phyloP scores from a whole-genome alignment of 2,329 filamentous ascomycete species.

The Paecilomyces fulvus region DNA sequence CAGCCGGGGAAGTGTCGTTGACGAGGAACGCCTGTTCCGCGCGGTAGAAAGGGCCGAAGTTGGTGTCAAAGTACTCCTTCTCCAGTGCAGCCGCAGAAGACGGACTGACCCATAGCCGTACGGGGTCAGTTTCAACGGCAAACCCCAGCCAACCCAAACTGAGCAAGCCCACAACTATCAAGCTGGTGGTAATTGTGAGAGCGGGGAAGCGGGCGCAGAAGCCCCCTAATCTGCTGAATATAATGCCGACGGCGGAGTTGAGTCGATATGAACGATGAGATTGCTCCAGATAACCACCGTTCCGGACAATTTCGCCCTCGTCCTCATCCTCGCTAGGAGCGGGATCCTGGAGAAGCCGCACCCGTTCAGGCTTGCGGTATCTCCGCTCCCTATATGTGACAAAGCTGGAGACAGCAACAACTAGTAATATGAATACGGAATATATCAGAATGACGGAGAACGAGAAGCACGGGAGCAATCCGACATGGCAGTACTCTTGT shows the following conservation, averaged over 20 bases:
- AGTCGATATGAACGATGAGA: slow-evolving; percentile 72
- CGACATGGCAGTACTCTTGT: slow-evolving; percentile 68
- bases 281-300: slow-evolving; percentile 66
- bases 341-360: slow-evolving; percentile 79
- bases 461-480: slow-evolving; percentile 81
- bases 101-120: slow-evolving; percentile 92
- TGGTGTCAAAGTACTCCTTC: slow-evolving; percentile 85
- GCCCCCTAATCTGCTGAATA: slow-evolving; percentile 74
- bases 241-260: slow-evolving; percentile 71
- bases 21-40: slow-evolving; percentile 90
- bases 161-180: slow-evolving; percentile 68
- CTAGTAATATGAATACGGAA: slow-evolving; percentile 61
- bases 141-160: slow-evolving; percentile 86
- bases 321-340: slow-evolving; percentile 86
- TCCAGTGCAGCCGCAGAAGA: slow-evolving; percentile 83
- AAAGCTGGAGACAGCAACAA: slow-evolving; percentile 62
- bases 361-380: slow-evolving; percentile 66
- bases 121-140: slow-evolving; percentile 81
- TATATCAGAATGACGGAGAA: slow-evolving; percentile 89
- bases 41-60: slow-evolving; percentile 93
- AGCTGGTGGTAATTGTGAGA: slow-evolving; percentile 67
- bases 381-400: slow-evolving; percentile 67
- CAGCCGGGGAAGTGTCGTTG: slow-evolving; percentile 63
- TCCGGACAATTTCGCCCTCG: slow-evolving; percentile 74
- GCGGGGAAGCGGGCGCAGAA: slow-evolving; percentile 74